Conservation (phyloP, 495 filamentous ascomycete species). For the Daldinia caldariorum region DNA sequence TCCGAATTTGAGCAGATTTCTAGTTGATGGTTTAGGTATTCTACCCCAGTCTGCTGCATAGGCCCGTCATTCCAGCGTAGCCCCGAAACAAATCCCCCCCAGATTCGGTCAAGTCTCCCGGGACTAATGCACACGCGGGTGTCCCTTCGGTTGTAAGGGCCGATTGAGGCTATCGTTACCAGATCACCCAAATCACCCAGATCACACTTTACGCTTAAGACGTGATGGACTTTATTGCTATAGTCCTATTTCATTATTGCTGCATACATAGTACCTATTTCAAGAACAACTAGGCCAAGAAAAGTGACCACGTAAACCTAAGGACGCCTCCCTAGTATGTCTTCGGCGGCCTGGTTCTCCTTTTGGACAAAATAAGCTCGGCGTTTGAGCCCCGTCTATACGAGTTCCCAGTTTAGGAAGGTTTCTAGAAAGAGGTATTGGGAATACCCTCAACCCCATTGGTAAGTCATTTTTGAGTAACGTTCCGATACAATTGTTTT, state of each 20-base stretch:
- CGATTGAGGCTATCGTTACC: slow-evolving; percentile 27
- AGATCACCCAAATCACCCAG: slow-evolving; percentile 30
- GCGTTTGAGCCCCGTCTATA: slow-evolving; percentile 11
- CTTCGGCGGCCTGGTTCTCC: slow-evolving; percentile 8
- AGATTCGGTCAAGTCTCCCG: slow-evolving; percentile 25
- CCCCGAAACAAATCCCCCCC: slow-evolving; percentile 24
- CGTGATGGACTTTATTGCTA: background rate
- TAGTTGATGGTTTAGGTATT: slow-evolving; percentile 24
- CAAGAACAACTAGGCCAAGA: slow-evolving; percentile 5
- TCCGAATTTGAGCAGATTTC: slow-evolving; percentile 32
- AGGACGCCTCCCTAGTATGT: background rate
- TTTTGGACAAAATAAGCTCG: slow-evolving; percentile 18
- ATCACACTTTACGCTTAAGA: slow-evolving; percentile 2
- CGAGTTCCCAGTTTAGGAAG: background rate
- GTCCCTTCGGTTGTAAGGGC: slow-evolving; percentile 34
- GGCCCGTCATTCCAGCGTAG: slow-evolving; percentile 39
- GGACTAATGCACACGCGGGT: slow-evolving; percentile 11
- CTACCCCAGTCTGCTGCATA: slow-evolving; percentile 25
- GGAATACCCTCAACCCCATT: slow-evolving; percentile 20
- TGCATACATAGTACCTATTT: no score
- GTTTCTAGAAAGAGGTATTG: slow-evolving; percentile 16
- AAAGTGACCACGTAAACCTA: slow-evolving; percentile 3
- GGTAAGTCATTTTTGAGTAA: slow-evolving; percentile 6
- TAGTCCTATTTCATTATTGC: slow-evolving; percentile 4
- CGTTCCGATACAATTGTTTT: slow-evolving; percentile 5